A percentile compares a stretch with the other conserved stretches of the same genome.
These are phyloP conservation scores for Citropsis articulata DNA, from an alignment of 345 rosid genomes.

Conservation along the genomic window DNA sequence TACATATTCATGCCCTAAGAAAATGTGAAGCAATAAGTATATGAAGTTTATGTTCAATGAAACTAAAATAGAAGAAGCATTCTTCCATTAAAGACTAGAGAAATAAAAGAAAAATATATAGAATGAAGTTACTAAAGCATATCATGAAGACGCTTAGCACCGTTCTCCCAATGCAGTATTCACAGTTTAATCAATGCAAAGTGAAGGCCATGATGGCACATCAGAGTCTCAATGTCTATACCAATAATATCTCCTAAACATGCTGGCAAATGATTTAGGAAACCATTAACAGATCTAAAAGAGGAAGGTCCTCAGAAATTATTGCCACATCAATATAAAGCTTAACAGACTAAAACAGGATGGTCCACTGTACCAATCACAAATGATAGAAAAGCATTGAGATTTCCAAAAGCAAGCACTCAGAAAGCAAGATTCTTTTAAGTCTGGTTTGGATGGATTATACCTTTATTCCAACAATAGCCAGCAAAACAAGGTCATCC, in stretches of 20 bases:
- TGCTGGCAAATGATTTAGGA: neutral
- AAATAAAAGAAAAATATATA: neutral
- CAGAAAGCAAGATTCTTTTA: neutral
- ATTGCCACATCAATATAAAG: neutral
- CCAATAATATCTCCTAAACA: neutral
- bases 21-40: neutral
- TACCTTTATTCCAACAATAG: conserved; percentile 91
- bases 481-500: conserved; percentile 83
- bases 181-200: neutral
- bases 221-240: neutral
- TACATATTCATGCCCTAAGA: neutral
- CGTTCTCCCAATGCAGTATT: neutral
- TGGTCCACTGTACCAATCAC: neutral
- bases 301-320: neutral
- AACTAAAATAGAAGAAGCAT: conserved; percentile 2
- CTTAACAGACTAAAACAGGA: neutral
- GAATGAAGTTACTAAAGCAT: neutral
- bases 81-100: neutral
- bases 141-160: neutral
- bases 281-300: neutral
- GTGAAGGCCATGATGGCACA: neutral
- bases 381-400: neutral
- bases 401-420: neutral
- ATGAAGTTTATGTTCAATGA: neutral
- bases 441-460: neutral